phyloP scores from a whole-genome alignment of 208 protist species.

The Trypanosoma platydactyli region DNA sequence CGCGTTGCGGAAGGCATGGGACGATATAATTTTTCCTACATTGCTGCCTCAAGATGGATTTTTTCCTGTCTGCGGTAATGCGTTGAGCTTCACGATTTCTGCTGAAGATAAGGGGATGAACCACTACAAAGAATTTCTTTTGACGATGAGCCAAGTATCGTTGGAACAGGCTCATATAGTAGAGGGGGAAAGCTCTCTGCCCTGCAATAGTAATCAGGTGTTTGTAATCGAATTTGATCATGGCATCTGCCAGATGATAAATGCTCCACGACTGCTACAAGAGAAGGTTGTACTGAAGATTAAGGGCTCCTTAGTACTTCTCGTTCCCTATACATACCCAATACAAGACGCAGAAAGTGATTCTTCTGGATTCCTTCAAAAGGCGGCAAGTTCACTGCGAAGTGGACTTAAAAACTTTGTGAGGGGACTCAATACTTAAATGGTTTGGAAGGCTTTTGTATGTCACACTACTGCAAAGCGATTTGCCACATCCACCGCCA shows the following conservation, averaged over 20 bases:
- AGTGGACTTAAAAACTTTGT: constrained; percentile 76
- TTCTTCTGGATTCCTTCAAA: constrained; percentile 45
- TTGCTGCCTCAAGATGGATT: constrained; percentile 13
- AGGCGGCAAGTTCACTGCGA: constrained; percentile 61
- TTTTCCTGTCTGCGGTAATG: constrained; percentile 44
- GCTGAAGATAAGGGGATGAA: constrained; percentile 24
- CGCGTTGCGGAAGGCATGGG: constrained; percentile 47
- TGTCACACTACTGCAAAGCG: too few relatives aligned
- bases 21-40: constrained; percentile 37
- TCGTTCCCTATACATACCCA: constrained; percentile 63
- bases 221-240: constrained; percentile 72
- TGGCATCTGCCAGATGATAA: constrained; percentile 39
- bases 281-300: constrained; percentile 39
- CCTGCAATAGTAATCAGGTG: constrained; percentile 36
- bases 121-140: constrained; percentile 27
- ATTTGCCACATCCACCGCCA: too few relatives aligned
- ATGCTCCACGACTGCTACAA: constrained; percentile 47
- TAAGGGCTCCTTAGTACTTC: constrained; percentile 37
- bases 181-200: constrained; percentile 25
- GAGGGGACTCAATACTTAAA: constrained; percentile 46
- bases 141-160: constrained; percentile 27
- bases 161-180: constrained; percentile 22
- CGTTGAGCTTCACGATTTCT: constrained; percentile 54
- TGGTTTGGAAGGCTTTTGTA: not conserved
- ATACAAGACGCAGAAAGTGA: constrained; percentile 29